A percentile compares a stretch with the other conserved stretches of the same genome.
These are phyloP conservation scores for Candida morakotiae DNA, from an alignment of 805 yeast species.

Conservation along the genomic window DNA sequence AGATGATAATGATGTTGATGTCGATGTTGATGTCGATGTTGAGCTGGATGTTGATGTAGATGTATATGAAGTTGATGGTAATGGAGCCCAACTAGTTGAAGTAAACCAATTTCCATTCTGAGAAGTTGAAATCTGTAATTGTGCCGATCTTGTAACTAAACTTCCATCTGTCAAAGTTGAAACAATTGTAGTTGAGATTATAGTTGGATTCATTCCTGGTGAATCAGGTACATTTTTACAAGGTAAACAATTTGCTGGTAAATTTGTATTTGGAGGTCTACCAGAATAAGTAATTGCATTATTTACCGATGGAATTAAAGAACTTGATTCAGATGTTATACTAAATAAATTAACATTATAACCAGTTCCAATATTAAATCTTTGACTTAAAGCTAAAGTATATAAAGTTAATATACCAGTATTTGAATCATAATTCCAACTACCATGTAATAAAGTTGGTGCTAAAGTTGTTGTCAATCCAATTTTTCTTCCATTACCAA, in stretches of 20 bases:
- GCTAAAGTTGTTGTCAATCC: slow-evolving; percentile 11
- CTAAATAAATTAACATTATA: slow-evolving; percentile 12
- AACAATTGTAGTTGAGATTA: slow-evolving; percentile 7
- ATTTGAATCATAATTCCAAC: slow-evolving; percentile 8
- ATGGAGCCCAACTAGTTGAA: not conserved
- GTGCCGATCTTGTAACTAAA: not conserved
- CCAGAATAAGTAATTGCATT: slow-evolving; percentile 14
- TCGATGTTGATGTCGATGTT: not conserved
- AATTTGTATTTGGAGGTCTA: slow-evolving; percentile 14
- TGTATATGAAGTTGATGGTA: not conserved
- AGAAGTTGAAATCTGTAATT: not conserved
- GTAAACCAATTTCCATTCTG: not conserved
- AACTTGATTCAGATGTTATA: slow-evolving; percentile 13
- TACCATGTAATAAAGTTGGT: not conserved
- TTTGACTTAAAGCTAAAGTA: slow-evolving; percentile 1
- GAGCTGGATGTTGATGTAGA: not conserved
- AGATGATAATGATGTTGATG: not conserved
- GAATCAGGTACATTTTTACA: slow-evolving; percentile 13
- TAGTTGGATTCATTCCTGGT: slow-evolving; percentile 12
- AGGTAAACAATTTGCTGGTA: slow-evolving; percentile 16
- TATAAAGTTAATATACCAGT: slow-evolving; percentile 17
- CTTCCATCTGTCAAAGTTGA: not conserved
- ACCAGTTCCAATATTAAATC: slow-evolving; percentile 19
- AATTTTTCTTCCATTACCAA: slow-evolving; percentile 16
- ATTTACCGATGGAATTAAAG: slow-evolving; percentile 15